These are phyloP conservation scores for Tremellales sp. DNA, from an alignment of 1,284 basidiomycete species.

Conservation along the genomic window DNA sequence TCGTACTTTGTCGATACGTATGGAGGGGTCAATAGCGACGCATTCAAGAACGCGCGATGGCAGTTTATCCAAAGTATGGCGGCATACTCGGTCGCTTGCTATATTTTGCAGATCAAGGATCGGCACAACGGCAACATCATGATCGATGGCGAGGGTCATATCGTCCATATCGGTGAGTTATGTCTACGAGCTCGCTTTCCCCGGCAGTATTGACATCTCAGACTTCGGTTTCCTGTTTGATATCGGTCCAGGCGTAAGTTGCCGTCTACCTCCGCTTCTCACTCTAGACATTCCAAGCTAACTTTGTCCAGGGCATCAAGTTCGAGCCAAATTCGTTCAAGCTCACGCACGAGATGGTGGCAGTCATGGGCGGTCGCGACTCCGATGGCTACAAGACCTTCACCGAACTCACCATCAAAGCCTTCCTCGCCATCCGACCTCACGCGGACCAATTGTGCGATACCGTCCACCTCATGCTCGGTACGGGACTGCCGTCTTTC, in stretches of 20 bases:
- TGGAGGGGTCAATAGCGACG: constrained; percentile 78
- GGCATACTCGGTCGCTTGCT: constrained; percentile 97
- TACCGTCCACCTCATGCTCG: constrained; percentile 89
- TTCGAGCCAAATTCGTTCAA: constrained; percentile 98
- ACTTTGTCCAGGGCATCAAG: constrained; percentile 81
- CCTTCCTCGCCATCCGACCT: constrained; percentile 89
- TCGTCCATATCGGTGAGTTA: constrained; percentile 82
- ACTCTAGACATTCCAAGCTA: background rate
- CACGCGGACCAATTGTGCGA: constrained; percentile 85
- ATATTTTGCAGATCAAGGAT: constrained; percentile 96
- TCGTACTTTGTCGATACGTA: constrained; percentile 96
- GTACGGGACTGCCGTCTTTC: constrained; percentile 90
- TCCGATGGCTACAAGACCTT: constrained; percentile 93
- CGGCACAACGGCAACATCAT: constrained; percentile 98
- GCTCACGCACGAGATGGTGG: constrained; percentile 95
- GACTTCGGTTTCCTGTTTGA: constrained; percentile 99
- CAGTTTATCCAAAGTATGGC: constrained; percentile 99
- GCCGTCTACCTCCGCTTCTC: background rate
- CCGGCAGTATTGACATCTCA: constrained; percentile 38
- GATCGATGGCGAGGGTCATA: constrained; percentile 95
- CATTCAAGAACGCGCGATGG: constrained; percentile 87
- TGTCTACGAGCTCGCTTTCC: background rate
- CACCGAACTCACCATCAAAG: constrained; percentile 89
- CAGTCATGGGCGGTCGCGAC: constrained; percentile 90
- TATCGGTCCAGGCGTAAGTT: constrained; percentile 76